phyloP scores from a whole-genome alignment of 768 basidiomycete species.

The Mycena polygramma region DNA sequence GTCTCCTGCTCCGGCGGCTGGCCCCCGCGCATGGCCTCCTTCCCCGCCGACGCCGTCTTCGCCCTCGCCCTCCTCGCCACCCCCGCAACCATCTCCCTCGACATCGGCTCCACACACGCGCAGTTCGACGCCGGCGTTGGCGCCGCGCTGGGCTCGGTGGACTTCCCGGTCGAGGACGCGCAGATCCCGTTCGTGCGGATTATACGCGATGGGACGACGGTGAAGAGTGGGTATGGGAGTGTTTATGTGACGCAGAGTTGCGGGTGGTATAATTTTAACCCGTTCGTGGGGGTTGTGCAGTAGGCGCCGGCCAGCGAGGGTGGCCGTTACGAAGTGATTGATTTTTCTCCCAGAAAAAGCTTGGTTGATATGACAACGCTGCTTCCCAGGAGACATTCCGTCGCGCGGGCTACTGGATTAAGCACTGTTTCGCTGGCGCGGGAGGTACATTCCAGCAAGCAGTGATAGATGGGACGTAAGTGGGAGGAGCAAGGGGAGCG shows the following conservation, averaged over 20 bases:
- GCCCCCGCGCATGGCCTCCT: conserved; percentile 44
- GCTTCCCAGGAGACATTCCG: no score
- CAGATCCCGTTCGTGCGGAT: conserved; percentile 46
- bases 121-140: conserved; percentile 39
- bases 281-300: conserved; percentile 40
- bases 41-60: conserved; percentile 54
- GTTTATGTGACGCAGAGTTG: conserved; percentile 41
- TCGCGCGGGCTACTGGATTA: no score
- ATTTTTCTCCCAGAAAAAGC: no score
- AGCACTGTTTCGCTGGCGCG: no score
- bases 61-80: conserved; percentile 51
- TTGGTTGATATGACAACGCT: no score
- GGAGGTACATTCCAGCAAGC: no score
- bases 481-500: no score
- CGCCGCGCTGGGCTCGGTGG: conserved; percentile 40
- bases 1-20: conserved; percentile 44
- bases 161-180: conserved; percentile 41
- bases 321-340: no score
- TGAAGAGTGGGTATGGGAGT: conserved; percentile 35
- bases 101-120: conserved; percentile 43
- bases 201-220: conserved; percentile 37
- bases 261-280: conserved; percentile 46
- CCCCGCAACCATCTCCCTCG: conserved; percentile 48
- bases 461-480: no score
- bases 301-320: conserved; percentile 4